These are phyloP conservation scores for Plasmodiophora brassicae DNA, from an alignment of 208 protist genomes.

Conservation along the genomic window DNA sequence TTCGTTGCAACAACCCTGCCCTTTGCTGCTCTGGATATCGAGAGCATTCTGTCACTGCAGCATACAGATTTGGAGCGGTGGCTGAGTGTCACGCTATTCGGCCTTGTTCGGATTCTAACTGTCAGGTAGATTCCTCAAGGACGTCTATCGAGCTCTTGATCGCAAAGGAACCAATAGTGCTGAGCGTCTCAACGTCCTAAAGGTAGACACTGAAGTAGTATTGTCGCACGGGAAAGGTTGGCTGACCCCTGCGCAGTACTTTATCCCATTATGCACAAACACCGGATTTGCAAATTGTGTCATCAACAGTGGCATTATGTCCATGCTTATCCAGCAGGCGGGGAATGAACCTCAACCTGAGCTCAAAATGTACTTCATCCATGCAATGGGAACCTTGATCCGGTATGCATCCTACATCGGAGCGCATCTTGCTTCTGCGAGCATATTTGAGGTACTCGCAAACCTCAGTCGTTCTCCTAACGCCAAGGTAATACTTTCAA, in stretches of 20 bases:
- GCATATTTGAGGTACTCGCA: neutral
- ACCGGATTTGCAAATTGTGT: constrained; percentile 9
- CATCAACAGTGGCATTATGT: constrained; percentile 30
- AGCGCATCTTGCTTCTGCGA: neutral
- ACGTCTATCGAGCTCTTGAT: neutral
- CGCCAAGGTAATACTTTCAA: neutral
- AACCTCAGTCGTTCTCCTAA: neutral
- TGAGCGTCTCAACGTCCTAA: neutral
- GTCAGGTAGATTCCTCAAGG: neutral
- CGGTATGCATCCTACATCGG: neutral
- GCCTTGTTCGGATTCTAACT: neutral
- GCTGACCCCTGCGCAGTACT: neutral
- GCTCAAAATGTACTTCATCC: neutral
- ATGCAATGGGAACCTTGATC: constrained; percentile 5
- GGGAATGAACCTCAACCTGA: neutral
- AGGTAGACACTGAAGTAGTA: neutral
- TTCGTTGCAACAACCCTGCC: neutral
- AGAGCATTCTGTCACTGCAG: neutral
- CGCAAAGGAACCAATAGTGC: neutral
- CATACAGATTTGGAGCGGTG: neutral
- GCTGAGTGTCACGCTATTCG: neutral
- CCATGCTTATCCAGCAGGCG: constrained; percentile 9
- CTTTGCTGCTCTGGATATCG: neutral
- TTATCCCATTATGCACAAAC: constrained; percentile 21
- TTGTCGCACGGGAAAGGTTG: neutral